Percentiles rank a stretch among this genome's conserved stretches.
Evolutionary conservation across 208 protist genomes (phyloP).

Genomic region (Acanthamoeba lenticulata): DNA sequence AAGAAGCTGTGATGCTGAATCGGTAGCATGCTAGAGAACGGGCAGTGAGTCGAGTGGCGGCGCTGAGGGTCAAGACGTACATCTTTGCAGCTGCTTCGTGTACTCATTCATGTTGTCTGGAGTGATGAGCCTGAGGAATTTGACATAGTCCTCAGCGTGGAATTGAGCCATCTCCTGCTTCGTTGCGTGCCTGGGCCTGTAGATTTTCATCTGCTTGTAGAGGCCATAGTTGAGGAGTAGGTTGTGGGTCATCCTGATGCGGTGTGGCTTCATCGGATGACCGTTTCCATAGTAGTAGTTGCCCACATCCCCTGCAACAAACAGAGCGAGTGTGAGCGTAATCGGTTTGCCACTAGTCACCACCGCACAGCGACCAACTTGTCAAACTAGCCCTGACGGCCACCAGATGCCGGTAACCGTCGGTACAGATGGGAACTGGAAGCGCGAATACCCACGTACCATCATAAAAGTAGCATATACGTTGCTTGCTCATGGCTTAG

Average conservation of each 20-base stretch:
- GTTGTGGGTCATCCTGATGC: slow-evolving; percentile 88
- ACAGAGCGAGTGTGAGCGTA: not conserved
- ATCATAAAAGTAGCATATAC: slow-evolving; percentile 84
- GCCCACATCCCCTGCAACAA: slow-evolving; percentile 78
- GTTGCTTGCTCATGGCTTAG: slow-evolving; percentile 69
- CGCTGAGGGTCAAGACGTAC: slow-evolving; percentile 55
- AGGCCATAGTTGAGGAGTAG: slow-evolving; percentile 86
- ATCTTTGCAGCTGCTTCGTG: slow-evolving; percentile 80
- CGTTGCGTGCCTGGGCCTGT: slow-evolving; percentile 80
- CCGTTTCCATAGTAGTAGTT: slow-evolving; percentile 86
- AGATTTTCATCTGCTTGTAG: slow-evolving; percentile 84
- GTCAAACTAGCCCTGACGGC: too few species aligned
- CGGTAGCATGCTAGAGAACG: too few species aligned
- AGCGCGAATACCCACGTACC: too few species aligned
- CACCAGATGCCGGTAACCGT: not conserved
- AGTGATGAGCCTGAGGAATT: slow-evolving; percentile 87
- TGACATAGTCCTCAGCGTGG: slow-evolving; percentile 91
- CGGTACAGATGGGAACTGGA: too few species aligned
- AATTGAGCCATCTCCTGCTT: slow-evolving; percentile 87
- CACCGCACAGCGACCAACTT: too few species aligned
- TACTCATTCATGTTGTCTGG: slow-evolving; percentile 85
- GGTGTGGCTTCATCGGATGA: slow-evolving; percentile 93
- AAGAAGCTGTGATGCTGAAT: too few species aligned
- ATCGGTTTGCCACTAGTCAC: not conserved
- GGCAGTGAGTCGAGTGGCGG: too few species aligned